These are phyloP conservation scores for Marchantia polymorpha DNA, from an alignment of 225 moss, liverwort and hornwort species.

Conservation along the genomic window DNA sequence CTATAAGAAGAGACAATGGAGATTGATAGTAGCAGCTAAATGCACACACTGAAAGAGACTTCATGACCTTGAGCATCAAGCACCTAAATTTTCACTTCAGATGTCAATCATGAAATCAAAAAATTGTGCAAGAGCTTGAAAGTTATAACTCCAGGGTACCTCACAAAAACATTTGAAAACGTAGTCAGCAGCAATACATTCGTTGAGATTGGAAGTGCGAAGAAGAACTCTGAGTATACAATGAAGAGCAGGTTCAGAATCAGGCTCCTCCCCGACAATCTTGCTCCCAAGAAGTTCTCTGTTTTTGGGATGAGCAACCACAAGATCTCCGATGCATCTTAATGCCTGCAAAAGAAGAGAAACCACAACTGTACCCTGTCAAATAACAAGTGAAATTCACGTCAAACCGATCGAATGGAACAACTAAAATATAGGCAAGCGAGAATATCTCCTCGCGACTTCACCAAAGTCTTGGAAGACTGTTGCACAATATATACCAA, in stretches of 20 bases:
- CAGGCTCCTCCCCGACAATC: constrained; percentile 77
- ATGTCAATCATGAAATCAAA: too few species aligned
- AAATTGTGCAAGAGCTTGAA: neutral
- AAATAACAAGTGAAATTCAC: neutral
- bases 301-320: constrained; percentile 74
- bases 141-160: constrained; percentile 28
- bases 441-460: neutral
- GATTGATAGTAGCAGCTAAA: neutral
- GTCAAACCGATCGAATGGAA: neutral
- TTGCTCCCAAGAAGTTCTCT: constrained; percentile 87
- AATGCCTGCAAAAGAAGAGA: constrained; percentile 56
- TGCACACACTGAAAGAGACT: too few species aligned
- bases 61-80: too few species aligned
- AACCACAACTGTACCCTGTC: neutral
- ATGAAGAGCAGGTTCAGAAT: constrained; percentile 81
- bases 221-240: constrained; percentile 84
- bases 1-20: too few species aligned
- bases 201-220: constrained; percentile 78
- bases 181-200: constrained; percentile 98
- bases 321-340: constrained; percentile 92
- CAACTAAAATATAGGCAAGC: neutral
- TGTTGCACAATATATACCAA: neutral
- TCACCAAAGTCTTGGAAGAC: neutral
- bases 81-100: too few species aligned
- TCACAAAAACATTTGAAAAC: constrained; percentile 87